These are phyloP conservation scores for Penicillium bialowiezense DNA, from an alignment of 495 filamentous ascomycete genomes.

Conservation along the genomic window DNA sequence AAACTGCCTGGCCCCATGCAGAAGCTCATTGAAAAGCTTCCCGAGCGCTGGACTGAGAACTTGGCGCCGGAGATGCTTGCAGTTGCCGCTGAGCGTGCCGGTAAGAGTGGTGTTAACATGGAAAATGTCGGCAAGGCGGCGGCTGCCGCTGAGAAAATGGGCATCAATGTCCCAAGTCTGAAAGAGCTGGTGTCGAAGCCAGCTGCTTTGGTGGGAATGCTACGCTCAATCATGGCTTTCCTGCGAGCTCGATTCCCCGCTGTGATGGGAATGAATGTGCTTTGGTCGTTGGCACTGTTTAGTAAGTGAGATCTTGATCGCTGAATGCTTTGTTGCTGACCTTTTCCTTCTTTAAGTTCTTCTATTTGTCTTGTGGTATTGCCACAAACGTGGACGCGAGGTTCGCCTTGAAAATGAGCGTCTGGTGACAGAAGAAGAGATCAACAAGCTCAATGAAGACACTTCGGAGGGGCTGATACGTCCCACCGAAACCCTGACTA, in stretches of 20 bases:
- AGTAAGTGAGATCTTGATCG: constrained; percentile 50
- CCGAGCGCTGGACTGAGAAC: constrained; percentile 70
- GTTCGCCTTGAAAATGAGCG: constrained; percentile 72
- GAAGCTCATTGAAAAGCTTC: constrained; percentile 81
- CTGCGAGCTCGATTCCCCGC: constrained; percentile 81
- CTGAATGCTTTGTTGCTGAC: not conserved
- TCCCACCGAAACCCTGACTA: constrained; percentile 42
- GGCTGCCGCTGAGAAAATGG: constrained; percentile 50
- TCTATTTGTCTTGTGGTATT: constrained; percentile 94
- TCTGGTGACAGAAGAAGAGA: constrained; percentile 49
- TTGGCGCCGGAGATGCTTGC: constrained; percentile 80
- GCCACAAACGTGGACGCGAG: constrained; percentile 88
- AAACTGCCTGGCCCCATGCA: constrained; percentile 78
- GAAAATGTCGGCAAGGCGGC: constrained; percentile 49
- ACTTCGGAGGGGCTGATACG: constrained; percentile 30
- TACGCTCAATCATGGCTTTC: constrained; percentile 82
- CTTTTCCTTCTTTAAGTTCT: constrained; percentile 56
- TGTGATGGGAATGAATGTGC: constrained; percentile 77
- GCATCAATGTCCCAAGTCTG: constrained; percentile 56
- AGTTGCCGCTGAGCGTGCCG: constrained; percentile 65
- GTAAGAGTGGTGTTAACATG: constrained; percentile 61
- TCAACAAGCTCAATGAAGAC: constrained; percentile 40
- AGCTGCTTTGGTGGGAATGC: constrained; percentile 74
- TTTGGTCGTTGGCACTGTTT: constrained; percentile 82
- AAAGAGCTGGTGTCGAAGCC: constrained; percentile 84